phyloP scores from a whole-genome alignment of 805 yeast species.

The Saturnispora galanensis region DNA sequence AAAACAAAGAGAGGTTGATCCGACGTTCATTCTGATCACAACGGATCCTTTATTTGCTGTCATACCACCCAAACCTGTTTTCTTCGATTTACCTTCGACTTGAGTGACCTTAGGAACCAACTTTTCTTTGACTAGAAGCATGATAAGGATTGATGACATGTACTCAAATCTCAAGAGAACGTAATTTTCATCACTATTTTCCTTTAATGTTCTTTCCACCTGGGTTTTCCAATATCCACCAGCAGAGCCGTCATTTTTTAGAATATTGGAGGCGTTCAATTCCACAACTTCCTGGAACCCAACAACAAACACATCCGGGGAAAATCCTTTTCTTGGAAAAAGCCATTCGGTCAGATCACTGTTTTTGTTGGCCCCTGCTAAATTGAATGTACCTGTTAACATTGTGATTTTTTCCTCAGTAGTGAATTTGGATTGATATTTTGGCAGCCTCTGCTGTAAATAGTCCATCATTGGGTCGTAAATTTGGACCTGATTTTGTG shows the following conservation, averaged over 20 bases:
- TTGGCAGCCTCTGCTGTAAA: constrained; percentile 55
- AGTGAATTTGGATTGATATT: constrained; percentile 45
- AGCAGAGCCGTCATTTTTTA: constrained; percentile 74
- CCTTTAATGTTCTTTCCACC: constrained; percentile 53
- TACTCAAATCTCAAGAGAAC: constrained; percentile 65
- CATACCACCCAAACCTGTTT: constrained; percentile 94
- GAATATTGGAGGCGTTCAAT: constrained; percentile 80
- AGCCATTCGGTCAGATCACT: constrained; percentile 70
- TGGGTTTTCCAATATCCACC: constrained; percentile 70
- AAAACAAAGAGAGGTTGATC: constrained; percentile 71
- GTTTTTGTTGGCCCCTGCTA: constrained; percentile 58
- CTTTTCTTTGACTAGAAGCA: constrained; percentile 50
- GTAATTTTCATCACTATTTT: constrained; percentile 31
- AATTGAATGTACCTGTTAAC: constrained; percentile 79
- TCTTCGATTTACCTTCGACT: constrained; percentile 90
- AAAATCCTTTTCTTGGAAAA: constrained; percentile 52
- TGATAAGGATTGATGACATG: constrained; percentile 57
- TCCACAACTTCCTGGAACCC: constrained; percentile 95
- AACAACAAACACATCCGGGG: constrained; percentile 76
- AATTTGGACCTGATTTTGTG: constrained; percentile 59
- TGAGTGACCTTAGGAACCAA: constrained; percentile 48
- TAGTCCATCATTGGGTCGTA: constrained; percentile 85
- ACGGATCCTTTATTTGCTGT: constrained; percentile 97
- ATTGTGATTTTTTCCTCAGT: constrained; percentile 49
- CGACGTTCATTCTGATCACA: constrained; percentile 79